Base-by-base conservation (phyloP, 2,329 filamentous ascomycete genomes). In the Verruconis gallopava region DNA sequence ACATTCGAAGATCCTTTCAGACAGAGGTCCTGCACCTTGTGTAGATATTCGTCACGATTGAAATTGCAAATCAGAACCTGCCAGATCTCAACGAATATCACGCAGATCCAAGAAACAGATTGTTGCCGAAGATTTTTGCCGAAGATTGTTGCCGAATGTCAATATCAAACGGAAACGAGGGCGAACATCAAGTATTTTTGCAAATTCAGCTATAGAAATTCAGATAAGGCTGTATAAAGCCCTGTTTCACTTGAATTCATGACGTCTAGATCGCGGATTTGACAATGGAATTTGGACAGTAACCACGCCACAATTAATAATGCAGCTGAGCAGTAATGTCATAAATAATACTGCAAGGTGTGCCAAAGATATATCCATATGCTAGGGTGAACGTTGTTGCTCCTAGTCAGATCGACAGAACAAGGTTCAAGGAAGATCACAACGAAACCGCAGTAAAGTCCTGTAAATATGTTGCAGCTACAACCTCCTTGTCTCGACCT, bases 301-400 rank as follows among this genome's bases (percentile, higher is more conserved):
- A 65, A 67, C 18, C 69, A 69, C 44, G 61, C 63, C 5, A 52
- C 64, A 25, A 59, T 54, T 4, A 69, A 71, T n/a, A n/a, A n/a
- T n/a, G n/a, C n/a, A n/a, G n/a, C n/a, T n/a, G n/a, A 47, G 60
- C 60, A 36, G 66, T 65, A 2, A 63, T 68, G 12, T 65, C 69
- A 47, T 53, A 51, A 21, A 65, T 66, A 2, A 47, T 69, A 20
- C 49, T 69, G 37, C 56, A 54, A 5, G 66, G 68, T 46, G 60
- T 58, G 4, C 55, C 56, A 28, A 54, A 57, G 44, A 56, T 64
- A 17, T 61, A 54, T 44, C 47, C 48, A 18, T 49, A 51, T n/a
- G 58, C 60, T 18, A 42, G 48, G 36, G 61, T 69, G 17, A 69
- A 68, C 49, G 63, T 62, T 5, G 56, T 69, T 19, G 66, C 65